phyloP scores from a whole-genome alignment of 805 yeast species.

The Zygotorulaspora danielsina region DNA sequence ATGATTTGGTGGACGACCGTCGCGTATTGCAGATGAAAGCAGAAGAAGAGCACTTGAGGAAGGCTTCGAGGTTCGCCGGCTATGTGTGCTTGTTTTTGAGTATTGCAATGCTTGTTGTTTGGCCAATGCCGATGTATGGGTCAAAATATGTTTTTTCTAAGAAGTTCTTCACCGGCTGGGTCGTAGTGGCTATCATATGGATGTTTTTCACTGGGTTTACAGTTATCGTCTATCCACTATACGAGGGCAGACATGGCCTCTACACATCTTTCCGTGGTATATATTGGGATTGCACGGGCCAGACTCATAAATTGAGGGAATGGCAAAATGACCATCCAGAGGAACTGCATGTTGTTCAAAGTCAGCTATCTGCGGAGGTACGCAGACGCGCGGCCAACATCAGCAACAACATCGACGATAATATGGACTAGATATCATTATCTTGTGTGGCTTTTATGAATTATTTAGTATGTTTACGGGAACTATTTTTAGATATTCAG shows the following conservation, averaged over 20 bases:
- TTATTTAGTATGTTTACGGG: too few species aligned
- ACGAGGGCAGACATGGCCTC: constrained; percentile 69
- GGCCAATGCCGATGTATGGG: constrained; percentile 98
- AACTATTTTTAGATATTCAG: too few species aligned
- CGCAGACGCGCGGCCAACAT: constrained; percentile 10
- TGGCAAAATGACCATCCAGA: constrained; percentile 79
- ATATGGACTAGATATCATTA: background rate
- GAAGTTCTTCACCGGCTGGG: constrained; percentile 84
- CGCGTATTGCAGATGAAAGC: constrained; percentile 36
- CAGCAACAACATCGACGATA: too few species aligned
- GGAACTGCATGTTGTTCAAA: constrained; percentile 64
- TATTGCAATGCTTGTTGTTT: constrained; percentile 59
- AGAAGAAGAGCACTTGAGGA: constrained; percentile 50
- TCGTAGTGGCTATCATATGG: constrained; percentile 78
- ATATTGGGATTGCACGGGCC: constrained; percentile 83
- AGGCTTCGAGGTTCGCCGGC: constrained; percentile 59
- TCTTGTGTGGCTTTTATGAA: background rate
- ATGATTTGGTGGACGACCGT: background rate
- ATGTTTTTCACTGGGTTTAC: constrained; percentile 59
- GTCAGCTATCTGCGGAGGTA: constrained; percentile 48
- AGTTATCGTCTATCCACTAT: constrained; percentile 65
- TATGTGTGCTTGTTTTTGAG: constrained; percentile 58
- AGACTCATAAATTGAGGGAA: constrained; percentile 60
- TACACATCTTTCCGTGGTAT: constrained; percentile 66
- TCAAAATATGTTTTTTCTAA: constrained; percentile 68